These are phyloP conservation scores for Straminergon stramineum DNA, from an alignment of 225 moss, liverwort and hornwort genomes.

Conservation along the genomic window DNA sequence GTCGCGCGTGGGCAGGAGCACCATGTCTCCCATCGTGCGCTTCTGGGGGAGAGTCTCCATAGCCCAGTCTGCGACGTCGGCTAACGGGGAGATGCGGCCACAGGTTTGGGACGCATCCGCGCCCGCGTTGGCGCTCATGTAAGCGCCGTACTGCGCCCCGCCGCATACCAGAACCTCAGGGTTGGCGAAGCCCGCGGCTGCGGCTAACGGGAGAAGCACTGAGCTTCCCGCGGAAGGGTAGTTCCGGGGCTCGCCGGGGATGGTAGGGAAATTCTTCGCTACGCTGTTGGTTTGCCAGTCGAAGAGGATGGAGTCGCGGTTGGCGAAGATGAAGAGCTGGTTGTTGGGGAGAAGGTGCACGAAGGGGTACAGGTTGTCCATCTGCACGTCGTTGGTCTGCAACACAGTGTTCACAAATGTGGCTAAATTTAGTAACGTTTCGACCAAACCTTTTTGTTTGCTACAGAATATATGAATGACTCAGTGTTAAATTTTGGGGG, in stretches of 20 bases:
- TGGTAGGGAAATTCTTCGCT: constrained; percentile 21
- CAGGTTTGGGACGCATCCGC: constrained; percentile 25
- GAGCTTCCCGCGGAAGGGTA: constrained; percentile 50
- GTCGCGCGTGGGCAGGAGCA: constrained; percentile 26
- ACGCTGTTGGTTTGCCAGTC: constrained; percentile 34
- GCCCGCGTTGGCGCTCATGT: neutral
- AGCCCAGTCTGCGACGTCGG: constrained; percentile 16
- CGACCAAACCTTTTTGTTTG: neutral
- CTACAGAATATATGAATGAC: neutral
- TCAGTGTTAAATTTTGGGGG: neutral
- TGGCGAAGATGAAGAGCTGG: constrained; percentile 46
- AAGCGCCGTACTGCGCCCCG: constrained; percentile 35
- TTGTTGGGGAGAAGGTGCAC: constrained; percentile 46
- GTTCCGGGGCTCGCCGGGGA: constrained; percentile 41
- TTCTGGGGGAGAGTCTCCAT: constrained; percentile 38
- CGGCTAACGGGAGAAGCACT: constrained; percentile 19
- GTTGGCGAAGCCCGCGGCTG: neutral
- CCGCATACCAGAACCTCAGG: constrained; percentile 38
- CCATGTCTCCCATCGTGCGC: constrained; percentile 49
- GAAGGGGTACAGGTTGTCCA: constrained; percentile 47
- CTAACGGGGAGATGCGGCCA: constrained; percentile 23
- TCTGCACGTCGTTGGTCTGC: constrained; percentile 34
- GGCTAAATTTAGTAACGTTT: neutral
- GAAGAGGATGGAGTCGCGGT: constrained; percentile 31
- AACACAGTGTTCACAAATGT: neutral